Percentiles rank a stretch among this genome's conserved stretches.
These are phyloP conservation scores for Amaranthus hypochondriacus DNA, from an alignment of 148 eudicot species.

Conservation along the genomic window DNA sequence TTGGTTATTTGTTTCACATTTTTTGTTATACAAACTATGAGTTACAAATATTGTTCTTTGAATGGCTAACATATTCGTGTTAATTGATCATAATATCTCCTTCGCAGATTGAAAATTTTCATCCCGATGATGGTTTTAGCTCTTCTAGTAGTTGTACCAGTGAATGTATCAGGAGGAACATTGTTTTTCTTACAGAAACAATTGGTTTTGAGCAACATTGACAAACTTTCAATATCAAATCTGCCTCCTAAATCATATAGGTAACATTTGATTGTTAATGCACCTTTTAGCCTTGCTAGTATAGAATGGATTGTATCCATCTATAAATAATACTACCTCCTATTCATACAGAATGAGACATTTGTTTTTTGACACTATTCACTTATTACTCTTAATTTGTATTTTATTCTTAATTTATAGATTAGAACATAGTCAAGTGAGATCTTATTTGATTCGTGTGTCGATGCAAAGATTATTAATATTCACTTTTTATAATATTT, in stretches of 20 bases:
- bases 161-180: constrained; percentile 72
- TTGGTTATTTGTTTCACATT: no score
- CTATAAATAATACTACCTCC: no score
- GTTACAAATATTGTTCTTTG: neutral
- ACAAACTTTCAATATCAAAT: constrained; percentile 96
- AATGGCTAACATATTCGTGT: neutral
- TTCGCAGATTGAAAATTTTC: constrained; percentile 75
- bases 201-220: constrained; percentile 74
- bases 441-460: no score
- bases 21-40: no score
- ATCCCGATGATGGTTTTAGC: constrained; percentile 66
- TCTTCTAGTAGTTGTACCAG: constrained; percentile 73
- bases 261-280: constrained; percentile 25
- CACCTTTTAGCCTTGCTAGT: neutral
- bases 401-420: no score
- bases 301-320: no score
- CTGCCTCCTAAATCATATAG: constrained; percentile 66
- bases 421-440: no score
- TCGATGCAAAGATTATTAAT: no score
- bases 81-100: constrained; percentile 7
- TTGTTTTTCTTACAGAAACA: constrained; percentile 64
- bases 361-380: no score
- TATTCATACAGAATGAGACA: no score
- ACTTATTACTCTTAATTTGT: no score
- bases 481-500: no score